phyloP scores from a whole-genome alignment of 208 protist genomes.

The Wallacemonas sp. region DNA sequence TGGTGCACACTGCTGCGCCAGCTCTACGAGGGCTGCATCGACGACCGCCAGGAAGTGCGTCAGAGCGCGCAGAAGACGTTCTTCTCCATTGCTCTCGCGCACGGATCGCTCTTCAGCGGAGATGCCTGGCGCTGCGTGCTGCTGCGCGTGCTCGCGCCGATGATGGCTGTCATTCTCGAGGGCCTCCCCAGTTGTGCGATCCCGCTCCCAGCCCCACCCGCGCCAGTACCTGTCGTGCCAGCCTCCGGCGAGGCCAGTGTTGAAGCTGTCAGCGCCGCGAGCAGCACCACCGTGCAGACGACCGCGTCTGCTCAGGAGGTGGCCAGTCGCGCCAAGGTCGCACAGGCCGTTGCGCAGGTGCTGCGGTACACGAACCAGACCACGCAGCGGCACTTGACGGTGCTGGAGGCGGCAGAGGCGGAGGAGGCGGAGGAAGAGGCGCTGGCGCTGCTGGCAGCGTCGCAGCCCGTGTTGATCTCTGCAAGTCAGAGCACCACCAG shows the following conservation, averaged over 20 bases:
- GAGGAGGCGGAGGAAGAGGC: not conserved
- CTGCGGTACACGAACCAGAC: constrained; percentile 10
- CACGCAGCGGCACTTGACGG: not conserved
- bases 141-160: constrained; percentile 41
- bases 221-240: not conserved
- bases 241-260: too few relatives aligned
- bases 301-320: too few relatives aligned
- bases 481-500: too few relatives aligned
- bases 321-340: not conserved
- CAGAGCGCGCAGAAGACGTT: constrained; percentile 84
- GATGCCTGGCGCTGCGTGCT: constrained; percentile 63
- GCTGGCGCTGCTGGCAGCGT: not conserved
- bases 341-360: constrained; percentile 8
- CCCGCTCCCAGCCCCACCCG: not conserved
- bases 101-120: constrained; percentile 61
- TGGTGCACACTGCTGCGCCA: constrained; percentile 53
- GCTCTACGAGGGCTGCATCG: constrained; percentile 53
- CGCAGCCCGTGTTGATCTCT: too few relatives aligned
- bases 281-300: not conserved
- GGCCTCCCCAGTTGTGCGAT: constrained; percentile 34
- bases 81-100: constrained; percentile 76
- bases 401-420: not conserved
- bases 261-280: too few relatives aligned
- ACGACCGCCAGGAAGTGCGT: constrained; percentile 73
- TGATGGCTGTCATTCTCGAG: constrained; percentile 52